phyloP scores from a whole-genome alignment of 2,329 filamentous ascomycete species.

The Aaosphaeria pasadenensis region DNA sequence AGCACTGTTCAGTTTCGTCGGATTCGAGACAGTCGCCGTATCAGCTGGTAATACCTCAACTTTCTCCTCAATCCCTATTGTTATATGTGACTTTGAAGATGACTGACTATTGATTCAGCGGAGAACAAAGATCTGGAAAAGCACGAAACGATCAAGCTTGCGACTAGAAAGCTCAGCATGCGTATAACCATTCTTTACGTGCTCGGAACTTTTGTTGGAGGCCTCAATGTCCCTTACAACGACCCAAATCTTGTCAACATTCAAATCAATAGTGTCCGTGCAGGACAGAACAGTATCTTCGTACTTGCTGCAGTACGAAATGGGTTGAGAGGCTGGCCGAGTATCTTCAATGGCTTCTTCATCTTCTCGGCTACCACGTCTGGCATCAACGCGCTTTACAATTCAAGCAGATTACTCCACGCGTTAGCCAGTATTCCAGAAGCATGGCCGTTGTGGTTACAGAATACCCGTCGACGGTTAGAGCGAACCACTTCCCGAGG shows the following conservation, averaged over 20 bases:
- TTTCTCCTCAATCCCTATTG: not conserved
- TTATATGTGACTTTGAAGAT: too few species aligned
- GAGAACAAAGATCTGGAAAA: constrained; percentile 42
- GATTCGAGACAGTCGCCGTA: constrained; percentile 41
- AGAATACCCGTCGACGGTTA: constrained; percentile 28
- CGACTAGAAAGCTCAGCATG: constrained; percentile 42
- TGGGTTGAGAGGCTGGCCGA: constrained; percentile 36
- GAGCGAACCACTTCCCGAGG: constrained; percentile 35
- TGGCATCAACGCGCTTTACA: constrained; percentile 44
- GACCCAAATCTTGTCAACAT: constrained; percentile 31
- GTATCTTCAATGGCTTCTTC: constrained; percentile 46
- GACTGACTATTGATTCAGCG: constrained; percentile 38
- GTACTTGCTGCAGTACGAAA: constrained; percentile 43
- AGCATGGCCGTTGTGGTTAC: constrained; percentile 38
- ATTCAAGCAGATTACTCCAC: constrained; percentile 43
- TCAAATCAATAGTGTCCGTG: constrained; percentile 21
- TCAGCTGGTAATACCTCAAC: not conserved
- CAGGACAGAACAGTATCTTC: constrained; percentile 37
- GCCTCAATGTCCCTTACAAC: constrained; percentile 42
- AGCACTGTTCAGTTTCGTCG: constrained; percentile 44
- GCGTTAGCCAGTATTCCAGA: constrained; percentile 41
- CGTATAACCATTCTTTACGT: constrained; percentile 45
- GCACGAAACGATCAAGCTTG: constrained; percentile 45
- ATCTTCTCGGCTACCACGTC: constrained; percentile 44
- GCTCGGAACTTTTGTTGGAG: constrained; percentile 41